phyloP scores from a whole-genome alignment of 1,284 basidiomycete species.

The Sporisorium iseilematis-ciliati region DNA sequence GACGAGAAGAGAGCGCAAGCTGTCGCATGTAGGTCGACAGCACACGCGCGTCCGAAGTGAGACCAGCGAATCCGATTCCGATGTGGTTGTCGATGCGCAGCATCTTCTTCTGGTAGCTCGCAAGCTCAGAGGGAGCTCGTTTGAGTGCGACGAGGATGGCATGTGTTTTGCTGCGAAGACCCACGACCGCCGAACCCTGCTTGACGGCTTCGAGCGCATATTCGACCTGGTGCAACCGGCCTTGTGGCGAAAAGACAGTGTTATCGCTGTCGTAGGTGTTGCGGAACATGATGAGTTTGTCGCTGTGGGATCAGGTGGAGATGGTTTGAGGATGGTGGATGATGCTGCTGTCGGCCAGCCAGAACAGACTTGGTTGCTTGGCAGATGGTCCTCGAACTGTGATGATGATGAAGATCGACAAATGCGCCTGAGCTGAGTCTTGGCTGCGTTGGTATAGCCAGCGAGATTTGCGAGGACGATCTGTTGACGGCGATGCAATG shows the following conservation, averaged over 20 bases:
- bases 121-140: slow-evolving; percentile 98
- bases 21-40: slow-evolving; percentile 93
- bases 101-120: slow-evolving; percentile 99
- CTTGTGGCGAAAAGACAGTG: slow-evolving; percentile 69
- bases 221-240: slow-evolving; percentile 87
- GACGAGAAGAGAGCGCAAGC: slow-evolving; percentile 93
- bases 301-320: background rate
- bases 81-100: slow-evolving; percentile 99
- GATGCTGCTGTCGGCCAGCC: background rate
- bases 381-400: background rate
- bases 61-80: slow-evolving; percentile 96
- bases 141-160: slow-evolving; percentile 93
- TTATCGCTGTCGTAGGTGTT: slow-evolving; percentile 69
- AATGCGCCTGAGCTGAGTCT: background rate
- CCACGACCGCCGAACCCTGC: slow-evolving; percentile 98
- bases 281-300: slow-evolving; percentile 49
- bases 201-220: slow-evolving; percentile 99
- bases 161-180: slow-evolving; percentile 93
- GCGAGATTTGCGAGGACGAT: background rate
- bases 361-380: background rate
- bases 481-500: background rate
- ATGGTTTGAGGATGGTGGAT: background rate
- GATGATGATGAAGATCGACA: background rate
- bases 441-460: background rate
- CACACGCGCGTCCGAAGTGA: slow-evolving; percentile 97